Evolutionary conservation across 306 rosid genomes (phyloP).

Genomic region (Hippophae rhamnoides): DNA sequence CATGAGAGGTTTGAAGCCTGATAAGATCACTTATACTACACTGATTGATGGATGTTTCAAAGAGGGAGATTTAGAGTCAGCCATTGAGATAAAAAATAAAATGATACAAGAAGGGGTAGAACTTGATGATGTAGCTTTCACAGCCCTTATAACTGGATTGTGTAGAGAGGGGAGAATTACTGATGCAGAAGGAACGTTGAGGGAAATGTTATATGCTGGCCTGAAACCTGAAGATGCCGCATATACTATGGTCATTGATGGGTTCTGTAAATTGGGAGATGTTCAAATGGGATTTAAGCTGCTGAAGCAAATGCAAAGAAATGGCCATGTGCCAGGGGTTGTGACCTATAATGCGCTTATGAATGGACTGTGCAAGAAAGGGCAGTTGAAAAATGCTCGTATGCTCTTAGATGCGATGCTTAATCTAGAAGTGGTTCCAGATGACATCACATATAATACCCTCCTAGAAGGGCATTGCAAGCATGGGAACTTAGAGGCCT

Average conservation of each 20-base stretch:
- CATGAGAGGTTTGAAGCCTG: constrained; percentile 46
- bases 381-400: constrained; percentile 87
- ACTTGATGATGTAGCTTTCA: constrained; percentile 65
- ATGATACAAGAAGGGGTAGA: constrained; percentile 51
- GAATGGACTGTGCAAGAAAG: constrained; percentile 80
- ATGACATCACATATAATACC: constrained; percentile 78
- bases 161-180: constrained; percentile 57
- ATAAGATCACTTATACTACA: constrained; percentile 70
- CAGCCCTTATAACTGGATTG: constrained; percentile 63
- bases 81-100: constrained; percentile 41
- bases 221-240: constrained; percentile 64
- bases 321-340: constrained; percentile 50
- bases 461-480: constrained; percentile 82
- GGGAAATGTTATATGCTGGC: constrained; percentile 65
- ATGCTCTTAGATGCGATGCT: constrained; percentile 84
- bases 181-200: constrained; percentile 49
- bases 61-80: constrained; percentile 61
- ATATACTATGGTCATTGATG: constrained; percentile 69
- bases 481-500: constrained; percentile 36
- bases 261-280: constrained; percentile 67
- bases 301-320: constrained; percentile 66
- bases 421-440: constrained; percentile 67
- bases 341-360: constrained; percentile 78
- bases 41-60: constrained; percentile 79
- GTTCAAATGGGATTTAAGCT: constrained; percentile 60